Evolutionary conservation across 371 early-diverging fungal species (phyloP), one percentile per base, ranked within the genome.

Genomic region (Fennellomyces sp.): DNA sequence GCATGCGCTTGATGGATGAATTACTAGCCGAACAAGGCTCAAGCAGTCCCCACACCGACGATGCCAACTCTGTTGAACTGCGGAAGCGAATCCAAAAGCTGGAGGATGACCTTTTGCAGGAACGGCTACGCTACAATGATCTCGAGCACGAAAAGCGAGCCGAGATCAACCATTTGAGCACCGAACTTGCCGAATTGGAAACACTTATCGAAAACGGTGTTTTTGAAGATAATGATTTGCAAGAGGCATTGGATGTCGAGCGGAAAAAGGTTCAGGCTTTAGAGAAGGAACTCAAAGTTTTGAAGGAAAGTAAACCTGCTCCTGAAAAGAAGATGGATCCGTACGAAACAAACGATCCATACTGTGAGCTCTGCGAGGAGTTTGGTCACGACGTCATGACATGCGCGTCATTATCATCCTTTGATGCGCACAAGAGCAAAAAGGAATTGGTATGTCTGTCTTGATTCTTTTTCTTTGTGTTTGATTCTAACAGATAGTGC

Each of bases 1-100:
- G 87, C 62, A 73, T 85, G 58, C 82, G 87, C 39, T 72, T 92
- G 29, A 85, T 89, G 77, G 90, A 90, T 50, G 91, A 91, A 58
- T 81, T 90, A 58, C 64, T 79, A 10, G 64, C 59, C 0, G 78
- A 67, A 31, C 63, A 69, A 28, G 12, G 23, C 23, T 19, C 23
- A 21, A 45, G n/a, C n/a, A 45, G n/a, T 6, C 7, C 19, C 7
- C 5, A 5, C 6, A 0, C 45, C 8, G n/a, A 41, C 17, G n/a
- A 23, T 21, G 8, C 45, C 5, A 15, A 33, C 2, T 5, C 38
- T 6, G 13, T 12, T 25, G 58, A 36, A 68, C 58, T 76, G 12
- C 74, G 75, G 52, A 51, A 63, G 8, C 71, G 74, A 19, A 54
- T 85, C n/a, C 76, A 80, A 23, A 68, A 72, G 47, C 68, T 85